Evolutionary conservation across 768 basidiomycete species (phyloP), one percentile per base, ranked within the genome.

Genomic region (Fistulinella prunicolor): DNA sequence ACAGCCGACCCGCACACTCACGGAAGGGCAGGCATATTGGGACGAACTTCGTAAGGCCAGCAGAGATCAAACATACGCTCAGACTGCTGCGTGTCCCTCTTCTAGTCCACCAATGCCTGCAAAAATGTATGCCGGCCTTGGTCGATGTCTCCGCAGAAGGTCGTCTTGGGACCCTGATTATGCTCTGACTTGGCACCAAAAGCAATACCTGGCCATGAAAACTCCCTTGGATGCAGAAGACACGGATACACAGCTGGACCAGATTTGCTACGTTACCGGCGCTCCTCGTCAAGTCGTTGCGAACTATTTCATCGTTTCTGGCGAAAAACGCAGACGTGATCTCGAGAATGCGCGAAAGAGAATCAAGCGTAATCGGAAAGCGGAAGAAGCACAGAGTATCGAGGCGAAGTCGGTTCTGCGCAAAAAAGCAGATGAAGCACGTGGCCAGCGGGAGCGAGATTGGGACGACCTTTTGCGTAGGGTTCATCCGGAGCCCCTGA

Each of bases 111-210:
- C 59, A 9, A 44, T 45, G n/a, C 63, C 59, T n/a, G 49, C 62
- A 21, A 57, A 56, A 32, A 58, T 64, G 12, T 62, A 57, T 19
- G 37, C 68, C 19, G 58, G 62, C 22, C 57, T 78, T 14, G 70
- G 67, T 42, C 73, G 75, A 47, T 75, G 76, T n/a, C 68, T 88
- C n/a, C 78, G 81, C 35, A 79, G 83, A 16, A 54, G 65, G 20
- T 67, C 66, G 2, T 81, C 82, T 2, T 91, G 89, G 89, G 74
- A 69, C 26, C 60, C 75, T 13, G 61, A 71, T 6, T 90, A 89
- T 58, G 69, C 74, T 46, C 65, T 91, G 39, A 80, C 84, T 0
- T 82, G 78, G 76, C 76, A 80, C 60, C 89, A 91, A 63, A 77
- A 70, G 34, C 78, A 78, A 46, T 89, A 83, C 65, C 66, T 91